phyloP scores from a whole-genome alignment of 371 early-diverging fungal genomes.

The Mortierella sp. region DNA sequence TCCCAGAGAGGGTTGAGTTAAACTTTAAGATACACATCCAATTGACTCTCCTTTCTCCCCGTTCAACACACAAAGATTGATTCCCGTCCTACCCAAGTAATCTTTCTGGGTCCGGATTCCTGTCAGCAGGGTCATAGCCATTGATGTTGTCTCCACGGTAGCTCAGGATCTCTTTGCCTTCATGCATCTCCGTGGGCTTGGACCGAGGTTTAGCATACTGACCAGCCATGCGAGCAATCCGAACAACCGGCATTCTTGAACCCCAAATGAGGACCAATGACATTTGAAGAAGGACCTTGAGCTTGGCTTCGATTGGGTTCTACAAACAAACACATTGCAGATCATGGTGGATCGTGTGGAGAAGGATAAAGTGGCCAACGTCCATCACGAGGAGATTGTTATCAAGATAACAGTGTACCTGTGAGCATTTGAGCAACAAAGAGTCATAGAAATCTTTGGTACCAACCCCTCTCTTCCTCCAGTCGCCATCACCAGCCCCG shows the following conservation, averaged over 20 bases:
- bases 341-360: not conserved
- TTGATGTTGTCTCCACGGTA: conserved; percentile 91
- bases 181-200: conserved; percentile 84
- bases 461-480: no score
- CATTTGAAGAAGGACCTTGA: conserved; percentile 95
- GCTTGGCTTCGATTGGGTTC: conserved; percentile 89
- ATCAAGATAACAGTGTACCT: not conserved
- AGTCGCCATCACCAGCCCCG: no score
- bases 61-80: not conserved
- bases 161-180: conserved; percentile 82
- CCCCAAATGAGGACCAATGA: conserved; percentile 94
- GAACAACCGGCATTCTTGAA: conserved; percentile 86
- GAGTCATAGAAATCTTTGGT: conserved; percentile 4
- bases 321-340: conserved; percentile 24
- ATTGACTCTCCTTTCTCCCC: not conserved
- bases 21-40: not conserved
- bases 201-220: conserved; percentile 96
- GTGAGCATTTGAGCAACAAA: not conserved
- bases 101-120: conserved; percentile 90
- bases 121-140: conserved; percentile 83
- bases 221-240: conserved; percentile 96
- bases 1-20: not conserved
- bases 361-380: not conserved
- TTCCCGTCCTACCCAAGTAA: conserved; percentile 68
- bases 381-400: not conserved